Percentiles rank a stretch among this genome's conserved stretches.
Evolutionary conservation across 176 grass and related monocot species (phyloP).

Genomic region (Hyparrhenia diplandra): DNA sequence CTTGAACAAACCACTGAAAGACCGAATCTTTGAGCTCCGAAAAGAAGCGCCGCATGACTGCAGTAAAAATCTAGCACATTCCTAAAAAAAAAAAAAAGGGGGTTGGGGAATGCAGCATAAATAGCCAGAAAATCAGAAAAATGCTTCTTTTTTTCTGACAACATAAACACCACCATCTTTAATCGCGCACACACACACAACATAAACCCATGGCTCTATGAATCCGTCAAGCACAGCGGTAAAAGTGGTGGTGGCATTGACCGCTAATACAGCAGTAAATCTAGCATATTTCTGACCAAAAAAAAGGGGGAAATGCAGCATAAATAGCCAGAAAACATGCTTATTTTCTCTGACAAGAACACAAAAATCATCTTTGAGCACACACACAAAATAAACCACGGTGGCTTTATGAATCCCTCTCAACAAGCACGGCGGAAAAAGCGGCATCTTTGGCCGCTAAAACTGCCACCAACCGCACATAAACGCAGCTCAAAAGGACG

Average conservation of each 20-base stretch:
- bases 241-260: slow-evolving; percentile 1
- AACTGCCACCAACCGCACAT: slow-evolving; percentile 13
- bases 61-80: background rate
- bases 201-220: too few relatives aligned
- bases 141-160: background rate
- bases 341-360: too few relatives aligned
- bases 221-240: slow-evolving; percentile 3
- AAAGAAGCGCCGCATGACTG: background rate
- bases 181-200: too few relatives aligned
- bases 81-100: background rate
- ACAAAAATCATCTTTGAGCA: background rate
- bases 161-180: background rate
- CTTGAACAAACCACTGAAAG: background rate
- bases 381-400: background rate
- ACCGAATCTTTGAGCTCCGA: slow-evolving; percentile 17
- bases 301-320: too few relatives aligned
- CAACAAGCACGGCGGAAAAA: slow-evolving; percentile 27
- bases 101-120: background rate
- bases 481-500: slow-evolving; percentile 30
- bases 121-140: background rate
- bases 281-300: too few relatives aligned
- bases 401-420: background rate
- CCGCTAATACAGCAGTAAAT: background rate
- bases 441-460: background rate
- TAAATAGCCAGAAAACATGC: too few relatives aligned